Percentiles rank a stretch among this genome's conserved stretches.
These are phyloP conservation scores for Cadophora gregata DNA, from an alignment of 2,329 filamentous ascomycete species.

Conservation along the genomic window DNA sequence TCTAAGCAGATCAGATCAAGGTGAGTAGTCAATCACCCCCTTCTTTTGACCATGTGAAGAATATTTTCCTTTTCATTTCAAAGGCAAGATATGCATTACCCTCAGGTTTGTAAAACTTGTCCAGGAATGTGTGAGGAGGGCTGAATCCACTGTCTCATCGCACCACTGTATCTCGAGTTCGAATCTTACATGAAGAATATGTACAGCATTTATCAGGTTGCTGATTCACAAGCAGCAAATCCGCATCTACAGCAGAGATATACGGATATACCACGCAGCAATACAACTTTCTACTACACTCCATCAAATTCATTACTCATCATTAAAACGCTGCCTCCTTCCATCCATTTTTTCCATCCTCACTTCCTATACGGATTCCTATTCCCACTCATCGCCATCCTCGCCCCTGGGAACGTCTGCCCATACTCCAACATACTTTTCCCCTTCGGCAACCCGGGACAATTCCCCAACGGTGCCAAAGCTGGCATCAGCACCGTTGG, in stretches of 20 bases:
- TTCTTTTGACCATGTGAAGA: no score
- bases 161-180: no score
- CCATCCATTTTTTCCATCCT: neutral
- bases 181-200: no score
- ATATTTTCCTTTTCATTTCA: no score
- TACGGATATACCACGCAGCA: neutral
- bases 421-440: slow-evolving; percentile 26
- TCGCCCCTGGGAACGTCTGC: slow-evolving; percentile 28
- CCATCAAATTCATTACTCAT: neutral
- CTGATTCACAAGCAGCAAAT: neutral
- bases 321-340: neutral
- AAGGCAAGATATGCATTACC: no score
- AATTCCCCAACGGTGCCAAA: slow-evolving; percentile 25
- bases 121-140: no score
- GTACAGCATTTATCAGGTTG: no score
- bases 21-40: no score
- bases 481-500: slow-evolving; percentile 25
- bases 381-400: slow-evolving; percentile 19
- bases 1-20: no score
- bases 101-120: no score
- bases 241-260: neutral
- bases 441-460: slow-evolving; percentile 26
- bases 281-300: no score
- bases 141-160: no score
- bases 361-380: slow-evolving; percentile 19